Evolutionary conservation across 2,329 filamentous ascomycete genomes (phyloP).

Genomic region (Beauveria scarabaeidicola): DNA sequence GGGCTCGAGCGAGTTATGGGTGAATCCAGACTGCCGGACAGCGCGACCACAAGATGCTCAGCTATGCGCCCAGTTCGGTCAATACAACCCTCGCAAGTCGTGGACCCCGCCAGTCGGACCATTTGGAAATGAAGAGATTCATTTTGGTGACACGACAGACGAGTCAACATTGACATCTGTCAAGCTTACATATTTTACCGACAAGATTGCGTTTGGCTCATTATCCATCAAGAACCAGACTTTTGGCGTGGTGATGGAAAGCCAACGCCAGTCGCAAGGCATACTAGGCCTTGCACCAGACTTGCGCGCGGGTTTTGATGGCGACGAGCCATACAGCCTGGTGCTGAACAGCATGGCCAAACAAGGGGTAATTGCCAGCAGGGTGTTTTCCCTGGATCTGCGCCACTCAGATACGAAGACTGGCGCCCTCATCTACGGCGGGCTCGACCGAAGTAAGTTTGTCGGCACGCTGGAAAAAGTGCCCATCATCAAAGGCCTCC

Average conservation of each 20-base stretch:
- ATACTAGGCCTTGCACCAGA: conserved; percentile 43
- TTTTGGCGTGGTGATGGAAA: conserved; percentile 39
- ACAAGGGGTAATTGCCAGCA: conserved; percentile 39
- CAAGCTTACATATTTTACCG: conserved; percentile 36
- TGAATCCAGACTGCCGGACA: conserved; percentile 40
- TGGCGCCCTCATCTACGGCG: conserved; percentile 46
- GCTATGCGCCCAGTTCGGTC: conserved; percentile 33
- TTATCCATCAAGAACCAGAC: conserved; percentile 35
- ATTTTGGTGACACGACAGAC: conserved; percentile 32
- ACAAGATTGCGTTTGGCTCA: conserved; percentile 39
- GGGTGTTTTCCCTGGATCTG: conserved; percentile 43
- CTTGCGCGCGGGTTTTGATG: conserved; percentile 29
- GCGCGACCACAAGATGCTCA: conserved; percentile 26
- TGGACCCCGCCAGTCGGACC: conserved; percentile 29
- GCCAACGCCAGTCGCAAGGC: conserved; percentile 40
- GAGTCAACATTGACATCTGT: conserved; percentile 27
- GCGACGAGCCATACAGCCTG: conserved; percentile 38
- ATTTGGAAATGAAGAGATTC: conserved; percentile 28
- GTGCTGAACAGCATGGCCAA: conserved; percentile 41
- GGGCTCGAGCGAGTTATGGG: conserved; percentile 47
- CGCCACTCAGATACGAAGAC: conserved; percentile 33
- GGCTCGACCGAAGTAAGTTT: conserved; percentile 44
- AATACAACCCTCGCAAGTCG: conserved; percentile 36
- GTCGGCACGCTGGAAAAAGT: conserved; percentile 35
- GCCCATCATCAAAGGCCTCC: conserved; percentile 31